These are phyloP conservation scores for Osmanthus fragrans DNA, from an alignment of 257 asterid species.

Conservation along the genomic window DNA sequence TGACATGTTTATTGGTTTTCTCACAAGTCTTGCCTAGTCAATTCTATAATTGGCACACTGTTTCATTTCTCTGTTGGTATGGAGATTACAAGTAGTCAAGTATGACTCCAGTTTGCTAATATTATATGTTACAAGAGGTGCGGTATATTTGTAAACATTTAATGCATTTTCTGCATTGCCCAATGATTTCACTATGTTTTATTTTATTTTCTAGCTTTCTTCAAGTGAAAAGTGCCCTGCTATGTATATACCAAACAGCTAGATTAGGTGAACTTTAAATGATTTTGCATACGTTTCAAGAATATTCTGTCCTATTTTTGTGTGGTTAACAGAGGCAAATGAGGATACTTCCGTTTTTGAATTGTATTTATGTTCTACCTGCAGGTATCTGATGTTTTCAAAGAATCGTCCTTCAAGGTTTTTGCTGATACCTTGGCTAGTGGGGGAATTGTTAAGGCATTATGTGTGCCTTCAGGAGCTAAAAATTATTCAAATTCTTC, in stretches of 20 bases:
- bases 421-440: slow-evolving; percentile 72
- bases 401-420: slow-evolving; percentile 77
- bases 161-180: not conserved
- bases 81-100: not conserved
- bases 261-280: not conserved
- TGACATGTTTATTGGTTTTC: not conserved
- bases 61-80: not conserved
- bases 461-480: slow-evolving; percentile 80
- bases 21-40: too few species aligned
- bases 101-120: not conserved
- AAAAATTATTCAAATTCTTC: slow-evolving; percentile 80
- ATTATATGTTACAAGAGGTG: not conserved
- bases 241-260: not conserved
- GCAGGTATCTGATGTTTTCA: slow-evolving; percentile 80
- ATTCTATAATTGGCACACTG: not conserved
- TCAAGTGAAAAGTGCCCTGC: not conserved
- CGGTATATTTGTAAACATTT: not conserved
- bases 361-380: slow-evolving; percentile 19
- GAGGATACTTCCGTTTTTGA: not conserved
- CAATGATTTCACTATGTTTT: not conserved
- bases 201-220: not conserved
- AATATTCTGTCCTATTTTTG: not conserved
- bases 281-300: not conserved
- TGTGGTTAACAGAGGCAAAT: not conserved
- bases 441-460: slow-evolving; percentile 73